Base-by-base conservation (phyloP, 352 stramenopile species). In the Phytophthora cryptogea region DNA sequence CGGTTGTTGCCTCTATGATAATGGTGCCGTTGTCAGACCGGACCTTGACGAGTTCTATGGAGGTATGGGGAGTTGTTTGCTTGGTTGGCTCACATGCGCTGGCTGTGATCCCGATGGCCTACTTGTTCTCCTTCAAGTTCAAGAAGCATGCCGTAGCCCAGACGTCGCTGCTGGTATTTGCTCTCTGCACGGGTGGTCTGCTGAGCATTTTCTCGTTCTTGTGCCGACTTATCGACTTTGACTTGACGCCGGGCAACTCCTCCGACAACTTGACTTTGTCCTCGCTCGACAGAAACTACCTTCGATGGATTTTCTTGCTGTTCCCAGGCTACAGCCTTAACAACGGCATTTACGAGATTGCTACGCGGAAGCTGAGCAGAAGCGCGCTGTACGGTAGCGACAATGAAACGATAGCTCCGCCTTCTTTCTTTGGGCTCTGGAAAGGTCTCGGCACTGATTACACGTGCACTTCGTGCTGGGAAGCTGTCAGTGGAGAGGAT, bases 201-300 rank as follows among this genome's bases (percentile, higher is more conserved):
- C 58, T 92, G 20, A 89, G 79, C 40, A 89, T 92, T 41, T 86
- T 92, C 49, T 92, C 82, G 33, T 89, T 92, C 46, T 40, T 92
- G 41, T 92, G 82, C 47, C 79, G 82, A 17, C 57, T 92, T 23
- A 78, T 92, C 6, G 72, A 88, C 50, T 89, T 85, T 31, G 41
- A 64, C 14, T 55, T 79, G 42, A 63, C 48, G 4, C 50, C 68
- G 31, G 42, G 46, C 23, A 65, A 54, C 11, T 63, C 63, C 0
- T 58, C 37, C 2, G 59, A 69, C 33, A 67, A 63, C 8, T 71
- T 90, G n/a, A 85, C 76, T 16, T 58, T 91, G 4, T 81, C 82
- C 5, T 71, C 69, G 1, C 59, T 92, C 4, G 82, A 89, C 49
- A 74, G 78, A 13, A 83, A 86, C 53, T 92, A 88, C 27, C 60